Evolutionary conservation across 306 rosid genomes (phyloP).

Genomic region (peach (Prunus persica)): DNA sequence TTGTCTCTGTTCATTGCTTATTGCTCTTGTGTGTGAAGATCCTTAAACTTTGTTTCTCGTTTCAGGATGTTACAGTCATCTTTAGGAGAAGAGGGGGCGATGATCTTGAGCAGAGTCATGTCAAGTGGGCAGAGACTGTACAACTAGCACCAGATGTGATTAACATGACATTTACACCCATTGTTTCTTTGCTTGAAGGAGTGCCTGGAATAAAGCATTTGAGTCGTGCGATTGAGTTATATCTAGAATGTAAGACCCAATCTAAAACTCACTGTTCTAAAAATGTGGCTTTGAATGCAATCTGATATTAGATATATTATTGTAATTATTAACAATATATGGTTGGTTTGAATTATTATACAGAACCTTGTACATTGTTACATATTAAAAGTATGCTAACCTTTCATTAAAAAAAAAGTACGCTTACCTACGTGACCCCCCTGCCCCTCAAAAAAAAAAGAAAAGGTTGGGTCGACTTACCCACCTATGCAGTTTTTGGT

Average conservation of each 20-base stretch:
- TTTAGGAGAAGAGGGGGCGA: constrained; percentile 99
- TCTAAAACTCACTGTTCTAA: constrained; percentile 13
- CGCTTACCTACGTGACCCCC: no score
- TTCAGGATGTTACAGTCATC: constrained; percentile 95
- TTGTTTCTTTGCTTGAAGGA: constrained; percentile 86
- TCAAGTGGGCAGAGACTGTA: constrained; percentile 88
- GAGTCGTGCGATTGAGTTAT: constrained; percentile 83
- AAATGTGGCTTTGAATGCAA: constrained; percentile 15
- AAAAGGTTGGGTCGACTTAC: no score
- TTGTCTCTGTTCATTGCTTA: constrained; percentile 15
- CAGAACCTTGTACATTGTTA: not conserved
- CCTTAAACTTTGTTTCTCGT: constrained; percentile 18
- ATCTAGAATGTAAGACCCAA: constrained; percentile 76
- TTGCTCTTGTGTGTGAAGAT: not conserved
- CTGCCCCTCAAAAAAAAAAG: no score
- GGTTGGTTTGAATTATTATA: not conserved
- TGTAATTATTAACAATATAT: not conserved
- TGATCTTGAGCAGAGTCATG: constrained; percentile 95
- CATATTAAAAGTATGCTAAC: no score
- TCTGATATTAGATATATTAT: not conserved
- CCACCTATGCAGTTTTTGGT: not conserved
- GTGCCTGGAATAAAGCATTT: constrained; percentile 78
- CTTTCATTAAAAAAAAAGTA: no score
- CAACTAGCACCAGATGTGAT: constrained; percentile 83
- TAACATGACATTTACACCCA: constrained; percentile 92